Conservation (phyloP, 495 filamentous ascomycete genomes). For the Penicillium desertorum region DNA sequence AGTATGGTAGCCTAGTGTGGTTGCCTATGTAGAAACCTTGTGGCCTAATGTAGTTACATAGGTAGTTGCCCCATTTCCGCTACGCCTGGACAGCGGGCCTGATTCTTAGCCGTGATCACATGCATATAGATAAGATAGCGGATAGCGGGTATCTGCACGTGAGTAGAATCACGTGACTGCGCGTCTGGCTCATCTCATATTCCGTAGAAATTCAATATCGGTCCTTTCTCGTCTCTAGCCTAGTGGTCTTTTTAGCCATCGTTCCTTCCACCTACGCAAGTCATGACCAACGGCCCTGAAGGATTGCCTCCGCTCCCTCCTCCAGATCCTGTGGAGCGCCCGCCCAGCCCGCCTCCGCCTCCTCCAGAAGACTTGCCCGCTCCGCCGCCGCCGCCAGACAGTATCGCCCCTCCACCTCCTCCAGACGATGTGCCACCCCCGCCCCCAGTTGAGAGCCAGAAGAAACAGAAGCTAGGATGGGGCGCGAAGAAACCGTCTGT, state of each 20-base stretch:
- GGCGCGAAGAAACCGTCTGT: constrained; percentile 38
- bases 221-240: constrained; percentile 12
- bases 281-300: constrained; percentile 29
- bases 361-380: constrained; percentile 50
- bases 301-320: constrained; percentile 27
- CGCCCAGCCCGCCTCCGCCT: constrained; percentile 55
- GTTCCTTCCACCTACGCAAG: constrained; percentile 13
- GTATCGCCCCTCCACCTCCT: constrained; percentile 52
- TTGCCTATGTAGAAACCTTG: too few relatives aligned
- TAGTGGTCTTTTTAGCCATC: neutral
- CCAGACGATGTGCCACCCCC: constrained; percentile 35
- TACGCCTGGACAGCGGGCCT: too few relatives aligned
- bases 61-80: too few relatives aligned
- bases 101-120: neutral
- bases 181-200: constrained; percentile 13
- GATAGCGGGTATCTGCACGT: neutral
- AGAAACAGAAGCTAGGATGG: constrained; percentile 61
- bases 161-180: constrained; percentile 30
- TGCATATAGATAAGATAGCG: neutral
- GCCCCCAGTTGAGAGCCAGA: constrained; percentile 38
- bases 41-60: too few relatives aligned
- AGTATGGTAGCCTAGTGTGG: neutral
- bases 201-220: constrained; percentile 38
- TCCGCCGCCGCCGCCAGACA: constrained; percentile 60
- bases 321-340: constrained; percentile 40